Evolutionary conservation across 2,329 filamentous ascomycete species (phyloP).

Genomic region (Trichoderma asperellum): DNA sequence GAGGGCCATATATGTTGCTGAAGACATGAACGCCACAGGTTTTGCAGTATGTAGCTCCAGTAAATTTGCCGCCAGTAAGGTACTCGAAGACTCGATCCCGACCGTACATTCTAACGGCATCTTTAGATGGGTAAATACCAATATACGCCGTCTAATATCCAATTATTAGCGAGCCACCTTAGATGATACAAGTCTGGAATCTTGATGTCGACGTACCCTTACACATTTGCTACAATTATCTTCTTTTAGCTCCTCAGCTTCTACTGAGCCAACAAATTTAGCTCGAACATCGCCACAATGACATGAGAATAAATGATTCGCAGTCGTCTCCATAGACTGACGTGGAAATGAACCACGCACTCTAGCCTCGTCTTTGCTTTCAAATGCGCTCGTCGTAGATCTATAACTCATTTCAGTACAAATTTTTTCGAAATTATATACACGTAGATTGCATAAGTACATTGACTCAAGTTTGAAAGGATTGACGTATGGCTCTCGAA

Average conservation of each 20-base stretch:
- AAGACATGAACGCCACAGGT: conserved; percentile 40
- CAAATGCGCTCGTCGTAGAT: neutral
- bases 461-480: conserved; percentile 35
- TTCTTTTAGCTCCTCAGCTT: conserved; percentile 48
- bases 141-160: conserved; percentile 36
- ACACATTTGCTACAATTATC: conserved; percentile 44
- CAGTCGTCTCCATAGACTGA: neutral
- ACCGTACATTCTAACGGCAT: conserved; percentile 37
- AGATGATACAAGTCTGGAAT: neutral
- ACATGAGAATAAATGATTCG: conserved; percentile 35
- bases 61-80: conserved; percentile 31
- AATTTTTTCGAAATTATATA: neutral
- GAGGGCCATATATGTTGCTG: conserved; percentile 39
- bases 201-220: conserved; percentile 32
- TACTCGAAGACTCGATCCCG: conserved; percentile 38
- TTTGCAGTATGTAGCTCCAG: conserved; percentile 34
- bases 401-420: neutral
- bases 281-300: conserved; percentile 36
- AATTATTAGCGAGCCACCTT: neutral
- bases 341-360: too few relatives aligned
- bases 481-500: conserved; percentile 33
- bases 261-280: conserved; percentile 37
- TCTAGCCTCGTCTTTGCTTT: neutral
- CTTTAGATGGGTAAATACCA: conserved; percentile 37
- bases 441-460: neutral